Evolutionary conservation across 352 stramenopile genomes (phyloP).

Genomic region (Pythium oligandrum): DNA sequence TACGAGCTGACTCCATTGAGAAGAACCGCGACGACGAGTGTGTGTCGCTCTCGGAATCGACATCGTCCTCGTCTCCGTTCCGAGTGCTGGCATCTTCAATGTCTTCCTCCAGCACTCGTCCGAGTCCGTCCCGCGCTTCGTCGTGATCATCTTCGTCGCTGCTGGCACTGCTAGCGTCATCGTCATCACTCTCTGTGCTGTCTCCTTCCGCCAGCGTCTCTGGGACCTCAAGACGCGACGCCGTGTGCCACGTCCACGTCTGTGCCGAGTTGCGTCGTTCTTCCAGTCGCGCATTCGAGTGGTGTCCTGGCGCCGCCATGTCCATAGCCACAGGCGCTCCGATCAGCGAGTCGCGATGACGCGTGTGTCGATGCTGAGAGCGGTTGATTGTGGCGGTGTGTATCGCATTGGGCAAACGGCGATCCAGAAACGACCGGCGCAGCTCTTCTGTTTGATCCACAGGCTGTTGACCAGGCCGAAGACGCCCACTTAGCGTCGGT

Average conservation of each 20-base stretch:
- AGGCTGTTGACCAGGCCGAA: too few relatives aligned
- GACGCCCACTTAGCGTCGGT: too few relatives aligned
- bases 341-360: conserved; percentile 26
- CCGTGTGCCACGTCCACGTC: conserved; percentile 44
- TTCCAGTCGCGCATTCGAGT: conserved; percentile 48
- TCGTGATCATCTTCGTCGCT: conserved; percentile 10
- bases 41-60: conserved; percentile 2
- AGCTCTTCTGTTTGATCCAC: not conserved
- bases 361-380: conserved; percentile 3
- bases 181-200: not conserved
- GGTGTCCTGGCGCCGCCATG: conserved; percentile 30
- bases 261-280: conserved; percentile 40
- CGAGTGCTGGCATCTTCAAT: conserved; percentile 9
- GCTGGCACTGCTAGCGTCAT: not conserved
- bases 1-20: conserved; percentile 12
- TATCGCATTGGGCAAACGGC: not conserved
- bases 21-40: conserved; percentile 11
- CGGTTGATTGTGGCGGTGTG: conserved; percentile 12
- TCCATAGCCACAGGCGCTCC: conserved; percentile 26
- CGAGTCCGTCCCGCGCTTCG: conserved; percentile 8
- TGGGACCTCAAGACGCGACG: too few relatives aligned
- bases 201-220: not conserved
- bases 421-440: conserved; percentile 6
- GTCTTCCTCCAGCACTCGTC: conserved; percentile 3
- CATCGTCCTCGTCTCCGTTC: conserved; percentile 15